phyloP scores from a whole-genome alignment of 306 rosid genomes.

The Vicia villosa region DNA sequence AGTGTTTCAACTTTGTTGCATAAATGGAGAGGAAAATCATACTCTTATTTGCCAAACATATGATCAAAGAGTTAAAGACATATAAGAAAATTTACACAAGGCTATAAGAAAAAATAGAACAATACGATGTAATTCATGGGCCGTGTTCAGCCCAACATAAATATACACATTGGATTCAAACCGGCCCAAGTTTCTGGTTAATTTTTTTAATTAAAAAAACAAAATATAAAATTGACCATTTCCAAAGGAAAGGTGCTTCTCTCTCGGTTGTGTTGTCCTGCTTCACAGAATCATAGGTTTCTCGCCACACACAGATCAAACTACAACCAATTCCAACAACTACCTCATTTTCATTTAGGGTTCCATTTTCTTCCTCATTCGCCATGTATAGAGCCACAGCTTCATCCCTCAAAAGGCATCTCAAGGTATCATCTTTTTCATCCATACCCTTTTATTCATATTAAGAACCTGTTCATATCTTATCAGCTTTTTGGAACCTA shows the following conservation, averaged over 20 bases:
- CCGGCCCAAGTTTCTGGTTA: background rate
- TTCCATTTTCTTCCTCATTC: conserved; percentile 29
- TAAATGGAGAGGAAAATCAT: no score
- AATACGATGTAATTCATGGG: no score
- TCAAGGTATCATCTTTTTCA: conserved; percentile 56
- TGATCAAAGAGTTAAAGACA: no score
- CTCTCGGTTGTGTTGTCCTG: conserved; percentile 31
- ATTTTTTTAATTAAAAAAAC: background rate
- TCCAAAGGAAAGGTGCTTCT: conserved; percentile 19
- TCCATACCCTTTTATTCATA: background rate
- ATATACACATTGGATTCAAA: no score
- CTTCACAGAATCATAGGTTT: conserved; percentile 20
- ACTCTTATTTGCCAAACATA: no score
- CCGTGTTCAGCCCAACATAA: no score
- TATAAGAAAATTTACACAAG: no score
- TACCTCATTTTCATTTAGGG: conserved; percentile 31
- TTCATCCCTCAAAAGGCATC: conserved; percentile 57
- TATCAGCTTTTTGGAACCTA: background rate
- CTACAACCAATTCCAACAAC: background rate
- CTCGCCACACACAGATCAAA: conserved; percentile 1
- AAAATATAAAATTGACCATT: conserved; percentile 28
- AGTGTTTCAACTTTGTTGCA: no score
- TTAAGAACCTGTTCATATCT: background rate
- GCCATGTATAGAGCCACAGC: conserved; percentile 75
- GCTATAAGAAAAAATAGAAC: no score